phyloP scores from a whole-genome alignment of 2,329 filamentous ascomycete species.

The Ambrosiella xylebori region DNA sequence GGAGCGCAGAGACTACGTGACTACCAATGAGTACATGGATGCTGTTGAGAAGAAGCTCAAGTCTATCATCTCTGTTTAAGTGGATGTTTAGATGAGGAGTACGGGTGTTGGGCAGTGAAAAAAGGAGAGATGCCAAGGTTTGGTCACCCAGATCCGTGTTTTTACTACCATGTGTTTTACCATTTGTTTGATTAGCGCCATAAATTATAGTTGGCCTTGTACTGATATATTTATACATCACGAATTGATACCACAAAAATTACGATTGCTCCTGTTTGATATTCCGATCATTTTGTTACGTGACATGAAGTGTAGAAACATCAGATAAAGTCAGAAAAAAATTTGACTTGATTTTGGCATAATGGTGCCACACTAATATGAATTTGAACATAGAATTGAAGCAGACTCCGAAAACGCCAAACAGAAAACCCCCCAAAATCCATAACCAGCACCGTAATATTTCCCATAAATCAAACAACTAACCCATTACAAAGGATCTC shows the following conservation, averaged over 20 bases:
- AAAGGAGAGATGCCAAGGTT: not conserved
- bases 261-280: not conserved
- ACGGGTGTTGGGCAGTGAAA: not conserved
- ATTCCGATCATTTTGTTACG: not conserved
- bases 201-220: not conserved
- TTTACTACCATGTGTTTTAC: slow-evolving; percentile 1
- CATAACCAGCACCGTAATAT: not conserved
- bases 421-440: not conserved
- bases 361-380: not conserved
- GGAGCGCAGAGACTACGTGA: slow-evolving; percentile 70
- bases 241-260: not conserved
- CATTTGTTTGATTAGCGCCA: not conserved
- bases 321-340: too few relatives aligned
- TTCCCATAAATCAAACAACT: not conserved
- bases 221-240: not conserved
- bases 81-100: not conserved
- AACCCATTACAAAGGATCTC: not conserved
- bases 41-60: slow-evolving; percentile 86
- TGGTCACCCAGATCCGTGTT: slow-evolving; percentile 7
- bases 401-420: not conserved
- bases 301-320: not conserved
- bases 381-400: not conserved
- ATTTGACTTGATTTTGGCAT: too few relatives aligned
- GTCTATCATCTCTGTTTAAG: slow-evolving; percentile 34
- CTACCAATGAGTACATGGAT: slow-evolving; percentile 77